phyloP scores from a whole-genome alignment of 805 yeast species.

The Candida verbasci region DNA sequence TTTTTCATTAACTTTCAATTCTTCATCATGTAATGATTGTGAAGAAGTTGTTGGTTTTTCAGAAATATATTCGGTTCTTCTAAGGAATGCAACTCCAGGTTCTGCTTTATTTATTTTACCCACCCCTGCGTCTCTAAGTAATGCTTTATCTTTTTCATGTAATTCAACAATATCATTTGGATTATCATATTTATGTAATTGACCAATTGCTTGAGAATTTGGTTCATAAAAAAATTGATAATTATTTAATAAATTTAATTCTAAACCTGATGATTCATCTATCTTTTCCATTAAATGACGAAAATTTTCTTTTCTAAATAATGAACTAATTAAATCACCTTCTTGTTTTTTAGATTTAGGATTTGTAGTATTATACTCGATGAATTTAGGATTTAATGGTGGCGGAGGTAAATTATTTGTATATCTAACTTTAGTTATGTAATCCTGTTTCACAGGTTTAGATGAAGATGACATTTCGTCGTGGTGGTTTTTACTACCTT shows the following conservation, averaged over 20 bases:
- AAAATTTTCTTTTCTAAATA: slow-evolving; percentile 73
- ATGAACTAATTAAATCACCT: slow-evolving; percentile 54
- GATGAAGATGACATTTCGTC: slow-evolving; percentile 1
- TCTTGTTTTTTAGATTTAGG: slow-evolving; percentile 32
- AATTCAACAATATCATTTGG: slow-evolving; percentile 34
- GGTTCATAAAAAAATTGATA: slow-evolving; percentile 62
- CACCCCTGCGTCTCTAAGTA: slow-evolving; percentile 75
- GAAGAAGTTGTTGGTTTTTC: slow-evolving; percentile 30
- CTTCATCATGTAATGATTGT: slow-evolving; percentile 4
- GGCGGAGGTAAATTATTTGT: slow-evolving; percentile 91
- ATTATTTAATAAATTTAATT: slow-evolving; percentile 62
- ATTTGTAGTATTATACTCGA: slow-evolving; percentile 48
- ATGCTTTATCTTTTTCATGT: slow-evolving; percentile 72
- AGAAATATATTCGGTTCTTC: slow-evolving; percentile 92
- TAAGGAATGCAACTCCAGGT: slow-evolving; percentile 70
- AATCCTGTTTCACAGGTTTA: slow-evolving; percentile 59
- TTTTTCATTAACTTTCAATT: slow-evolving; percentile 15
- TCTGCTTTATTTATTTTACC: slow-evolving; percentile 38
- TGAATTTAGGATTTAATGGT: slow-evolving; percentile 80
- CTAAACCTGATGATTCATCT: slow-evolving; percentile 69
- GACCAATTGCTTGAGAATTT: slow-evolving; percentile 14
- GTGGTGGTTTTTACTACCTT: neutral
- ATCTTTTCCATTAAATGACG: slow-evolving; percentile 52
- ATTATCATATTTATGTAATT: slow-evolving; percentile 14
- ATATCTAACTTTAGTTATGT: slow-evolving; percentile 78